Evolutionary conservation across 352 stramenopile species (phyloP).

Genomic region (Phytophthora aleatoria): DNA sequence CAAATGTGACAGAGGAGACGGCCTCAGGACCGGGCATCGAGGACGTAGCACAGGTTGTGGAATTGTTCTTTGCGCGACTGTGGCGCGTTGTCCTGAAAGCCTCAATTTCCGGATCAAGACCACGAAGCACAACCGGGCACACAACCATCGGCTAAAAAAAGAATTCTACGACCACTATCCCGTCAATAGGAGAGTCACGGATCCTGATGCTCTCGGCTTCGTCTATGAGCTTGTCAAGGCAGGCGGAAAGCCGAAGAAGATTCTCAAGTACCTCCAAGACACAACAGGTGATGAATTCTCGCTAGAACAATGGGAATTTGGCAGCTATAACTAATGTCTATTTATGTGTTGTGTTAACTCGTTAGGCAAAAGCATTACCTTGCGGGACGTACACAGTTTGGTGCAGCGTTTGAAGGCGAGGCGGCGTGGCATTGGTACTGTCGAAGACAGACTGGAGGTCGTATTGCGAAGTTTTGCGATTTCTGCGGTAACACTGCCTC

Average conservation of each 20-base stretch:
- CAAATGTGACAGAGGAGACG: neutral
- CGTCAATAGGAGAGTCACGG: neutral
- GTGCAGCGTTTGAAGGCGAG: no score
- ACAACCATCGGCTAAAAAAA: neutral
- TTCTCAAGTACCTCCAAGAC: neutral
- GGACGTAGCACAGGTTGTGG: neutral
- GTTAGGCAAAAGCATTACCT: no score
- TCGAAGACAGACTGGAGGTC: no score
- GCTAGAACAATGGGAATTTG: no score
- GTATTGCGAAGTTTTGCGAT: no score
- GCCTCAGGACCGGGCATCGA: neutral
- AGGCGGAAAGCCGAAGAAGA: neutral
- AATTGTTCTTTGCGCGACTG: neutral
- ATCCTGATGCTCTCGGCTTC: neutral
- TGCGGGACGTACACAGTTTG: no score
- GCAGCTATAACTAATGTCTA: no score
- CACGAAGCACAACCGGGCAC: neutral
- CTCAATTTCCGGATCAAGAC: neutral
- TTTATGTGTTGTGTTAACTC: no score
- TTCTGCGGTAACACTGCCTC: no score
- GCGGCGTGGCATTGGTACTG: no score
- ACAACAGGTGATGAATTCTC: neutral
- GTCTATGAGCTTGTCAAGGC: neutral
- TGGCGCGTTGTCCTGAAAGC: neutral
- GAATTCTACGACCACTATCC: neutral